These are phyloP conservation scores for Spencermartinsiella ligniputridi DNA, from an alignment of 1,139 yeast genomes.

Conservation along the genomic window DNA sequence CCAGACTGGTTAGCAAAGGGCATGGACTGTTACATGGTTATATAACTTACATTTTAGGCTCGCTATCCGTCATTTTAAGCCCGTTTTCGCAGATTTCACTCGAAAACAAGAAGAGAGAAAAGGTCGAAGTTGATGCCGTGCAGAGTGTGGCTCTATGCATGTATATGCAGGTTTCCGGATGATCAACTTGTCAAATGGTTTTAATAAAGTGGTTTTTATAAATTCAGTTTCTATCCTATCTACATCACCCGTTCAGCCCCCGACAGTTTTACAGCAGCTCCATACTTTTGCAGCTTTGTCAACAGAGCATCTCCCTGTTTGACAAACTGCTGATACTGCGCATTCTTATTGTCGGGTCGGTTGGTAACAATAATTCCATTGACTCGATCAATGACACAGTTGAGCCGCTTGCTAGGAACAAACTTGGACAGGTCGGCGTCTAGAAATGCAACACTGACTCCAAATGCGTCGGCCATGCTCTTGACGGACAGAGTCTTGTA, in stretches of 20 bases:
- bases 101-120: too few species aligned
- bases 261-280: slow-evolving; percentile 92
- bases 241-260: slow-evolving; percentile 59
- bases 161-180: too few species aligned
- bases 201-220: background rate
- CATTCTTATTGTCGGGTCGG: slow-evolving; percentile 93
- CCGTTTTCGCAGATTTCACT: too few species aligned
- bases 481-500: slow-evolving; percentile 84
- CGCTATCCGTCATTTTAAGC: too few species aligned
- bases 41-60: too few species aligned
- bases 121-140: too few species aligned
- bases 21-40: too few species aligned
- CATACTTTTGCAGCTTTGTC: slow-evolving; percentile 93
- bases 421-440: slow-evolving; percentile 79
- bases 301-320: slow-evolving; percentile 90
- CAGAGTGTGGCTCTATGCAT: too few species aligned
- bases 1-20: too few species aligned
- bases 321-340: slow-evolving; percentile 82
- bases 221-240: background rate
- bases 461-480: slow-evolving; percentile 93
- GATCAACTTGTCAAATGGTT: too few species aligned
- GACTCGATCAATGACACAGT: slow-evolving; percentile 93
- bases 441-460: slow-evolving; percentile 78
- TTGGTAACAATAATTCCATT: slow-evolving; percentile 95
- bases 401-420: slow-evolving; percentile 88